phyloP scores from a whole-genome alignment of 2,329 filamentous ascomycete genomes.

The Corynespora cassiicola region DNA sequence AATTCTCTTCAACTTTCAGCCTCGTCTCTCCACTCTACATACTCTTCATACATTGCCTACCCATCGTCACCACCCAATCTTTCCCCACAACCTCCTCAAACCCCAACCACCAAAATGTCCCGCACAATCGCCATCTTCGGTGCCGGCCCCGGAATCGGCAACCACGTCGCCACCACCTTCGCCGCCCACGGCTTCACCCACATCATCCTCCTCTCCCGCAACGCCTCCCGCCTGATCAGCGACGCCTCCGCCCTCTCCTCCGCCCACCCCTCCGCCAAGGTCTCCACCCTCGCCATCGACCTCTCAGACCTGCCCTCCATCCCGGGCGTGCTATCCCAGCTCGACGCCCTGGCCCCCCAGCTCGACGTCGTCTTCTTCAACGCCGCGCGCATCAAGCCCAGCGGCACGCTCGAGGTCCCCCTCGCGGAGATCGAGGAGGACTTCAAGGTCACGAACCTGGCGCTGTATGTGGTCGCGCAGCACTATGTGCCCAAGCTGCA shows the following conservation, averaged over 20 bases:
- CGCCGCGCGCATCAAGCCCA: conserved; percentile 56
- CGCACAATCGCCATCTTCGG: conserved; percentile 51
- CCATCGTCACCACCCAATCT: neutral
- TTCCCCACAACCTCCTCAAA: neutral
- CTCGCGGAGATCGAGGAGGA: conserved; percentile 57
- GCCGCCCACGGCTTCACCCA: conserved; percentile 53
- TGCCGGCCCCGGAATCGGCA: conserved; percentile 58
- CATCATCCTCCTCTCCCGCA: conserved; percentile 57
- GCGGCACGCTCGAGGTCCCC: conserved; percentile 49
- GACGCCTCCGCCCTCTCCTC: conserved; percentile 39
- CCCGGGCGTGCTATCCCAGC: conserved; percentile 46
- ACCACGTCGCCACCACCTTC: conserved; percentile 50
- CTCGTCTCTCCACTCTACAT: too few relatives aligned
- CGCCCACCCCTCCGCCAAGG: conserved; percentile 32
- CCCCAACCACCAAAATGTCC: conserved; percentile 8
- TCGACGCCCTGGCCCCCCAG: conserved; percentile 41
- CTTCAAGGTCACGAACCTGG: conserved; percentile 58
- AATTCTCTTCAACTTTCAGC: too few relatives aligned
- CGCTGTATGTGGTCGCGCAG: conserved; percentile 56
- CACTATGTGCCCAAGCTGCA: conserved; percentile 54
- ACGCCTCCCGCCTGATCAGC: conserved; percentile 46
- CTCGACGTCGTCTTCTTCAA: conserved; percentile 59
- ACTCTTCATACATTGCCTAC: conserved; percentile 1
- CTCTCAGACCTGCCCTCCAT: conserved; percentile 50
- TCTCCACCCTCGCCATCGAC: conserved; percentile 55